A percentile compares a stretch with the other conserved stretches of the same genome.
phyloP scores from a whole-genome alignment of 257 asterid genomes.

The Solanum virginianum region DNA sequence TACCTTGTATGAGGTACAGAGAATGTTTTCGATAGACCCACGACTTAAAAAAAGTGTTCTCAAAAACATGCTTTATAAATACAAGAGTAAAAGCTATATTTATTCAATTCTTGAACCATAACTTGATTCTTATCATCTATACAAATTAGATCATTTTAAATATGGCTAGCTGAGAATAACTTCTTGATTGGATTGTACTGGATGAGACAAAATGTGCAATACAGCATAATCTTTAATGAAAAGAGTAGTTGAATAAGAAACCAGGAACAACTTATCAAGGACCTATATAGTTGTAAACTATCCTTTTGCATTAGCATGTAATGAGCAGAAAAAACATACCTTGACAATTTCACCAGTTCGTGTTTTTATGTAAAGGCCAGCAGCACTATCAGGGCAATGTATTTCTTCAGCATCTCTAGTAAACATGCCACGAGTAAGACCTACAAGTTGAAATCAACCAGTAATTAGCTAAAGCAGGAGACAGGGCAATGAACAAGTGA shows the following conservation, averaged over 20 bases:
- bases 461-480: conserved; percentile 4
- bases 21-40: not conserved
- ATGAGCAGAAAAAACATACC: conserved; percentile 43
- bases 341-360: conserved; percentile 77
- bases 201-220: not conserved
- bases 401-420: conserved; percentile 48
- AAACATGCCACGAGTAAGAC: conserved; percentile 79
- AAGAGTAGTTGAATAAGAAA: not conserved
- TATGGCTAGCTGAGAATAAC: not conserved
- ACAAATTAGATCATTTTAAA: not conserved
- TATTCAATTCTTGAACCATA: not conserved
- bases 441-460: conserved; percentile 28
- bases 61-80: not conserved
- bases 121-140: not conserved
- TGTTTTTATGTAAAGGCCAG: conserved; percentile 82
- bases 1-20: not conserved
- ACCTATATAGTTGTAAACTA: not conserved
- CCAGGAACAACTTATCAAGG: not conserved
- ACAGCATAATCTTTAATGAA: not conserved
- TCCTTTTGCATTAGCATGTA: not conserved
- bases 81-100: not conserved
- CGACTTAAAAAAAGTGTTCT: not conserved
- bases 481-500: not conserved
- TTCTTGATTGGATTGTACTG: not conserved
- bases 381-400: conserved; percentile 64